A percentile compares a stretch with the other conserved stretches of the same genome.
phyloP scores from a whole-genome alignment of 345 rosid genomes.

The Eucalyptus cloeziana region DNA sequence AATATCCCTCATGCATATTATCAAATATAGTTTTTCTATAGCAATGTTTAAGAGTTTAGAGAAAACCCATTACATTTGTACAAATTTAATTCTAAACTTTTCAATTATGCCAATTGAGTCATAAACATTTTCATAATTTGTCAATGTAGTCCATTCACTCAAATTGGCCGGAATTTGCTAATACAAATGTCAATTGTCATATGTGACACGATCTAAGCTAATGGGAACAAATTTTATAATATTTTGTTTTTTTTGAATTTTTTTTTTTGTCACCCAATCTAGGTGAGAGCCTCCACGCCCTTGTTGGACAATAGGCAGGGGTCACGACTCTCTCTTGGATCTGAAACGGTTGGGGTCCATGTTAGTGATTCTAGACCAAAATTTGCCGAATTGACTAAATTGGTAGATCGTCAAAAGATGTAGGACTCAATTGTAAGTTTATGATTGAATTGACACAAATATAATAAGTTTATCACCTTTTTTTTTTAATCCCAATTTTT shows the following conservation, averaged over 20 bases:
- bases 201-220: not conserved
- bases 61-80: not conserved
- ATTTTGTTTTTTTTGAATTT: fast-evolving
- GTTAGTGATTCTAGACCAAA: not conserved
- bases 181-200: not conserved
- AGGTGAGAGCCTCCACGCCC: too few relatives aligned
- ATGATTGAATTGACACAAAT: fast-evolving
- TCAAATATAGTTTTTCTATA: not conserved
- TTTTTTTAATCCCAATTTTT: too few relatives aligned
- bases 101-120: too few relatives aligned
- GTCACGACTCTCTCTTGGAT: fast-evolving
- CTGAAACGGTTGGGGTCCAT: fast-evolving
- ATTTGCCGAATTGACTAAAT: fast-evolving
- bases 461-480: fast-evolving
- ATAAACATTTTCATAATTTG: too few relatives aligned
- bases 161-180: too few relatives aligned
- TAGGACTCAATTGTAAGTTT: too few relatives aligned
- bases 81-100: too few relatives aligned
- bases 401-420: fast-evolving
- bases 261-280: too few relatives aligned
- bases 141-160: fast-evolving
- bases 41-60: not conserved
- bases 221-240: not conserved
- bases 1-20: not conserved
- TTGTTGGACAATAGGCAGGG: not conserved